Percentiles rank a stretch among this genome's conserved stretches.
Conservation (phyloP, 2,329 filamentous ascomycete species). For the Lachnellula occidentalis region DNA sequence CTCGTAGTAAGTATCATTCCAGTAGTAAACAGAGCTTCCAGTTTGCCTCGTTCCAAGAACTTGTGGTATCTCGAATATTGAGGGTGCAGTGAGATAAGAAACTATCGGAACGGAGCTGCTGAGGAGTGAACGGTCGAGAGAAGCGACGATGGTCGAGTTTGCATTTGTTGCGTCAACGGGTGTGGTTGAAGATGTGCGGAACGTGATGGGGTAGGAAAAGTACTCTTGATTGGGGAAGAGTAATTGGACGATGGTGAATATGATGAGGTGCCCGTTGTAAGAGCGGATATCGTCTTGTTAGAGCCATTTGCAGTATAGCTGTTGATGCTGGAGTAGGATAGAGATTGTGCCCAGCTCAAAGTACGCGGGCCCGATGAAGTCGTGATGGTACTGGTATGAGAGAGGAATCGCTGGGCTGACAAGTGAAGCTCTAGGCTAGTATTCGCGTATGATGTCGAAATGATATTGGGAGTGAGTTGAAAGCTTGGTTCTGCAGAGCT, state of each 20-base stretch:
- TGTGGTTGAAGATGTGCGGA: slow-evolving; percentile 9
- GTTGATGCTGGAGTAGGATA: slow-evolving; percentile 18
- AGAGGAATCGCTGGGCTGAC: slow-evolving; percentile 10
- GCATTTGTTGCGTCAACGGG: slow-evolving; percentile 7
- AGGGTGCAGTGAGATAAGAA: slow-evolving; percentile 16
- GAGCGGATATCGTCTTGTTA: slow-evolving; percentile 18
- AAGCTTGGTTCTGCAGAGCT: slow-evolving; percentile 5
- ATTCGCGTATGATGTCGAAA: slow-evolving; percentile 2
- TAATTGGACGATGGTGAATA: slow-evolving; percentile 6
- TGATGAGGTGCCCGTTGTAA: slow-evolving; percentile 10
- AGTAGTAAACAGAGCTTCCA: slow-evolving; percentile 19
- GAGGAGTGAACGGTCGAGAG: slow-evolving; percentile 14
- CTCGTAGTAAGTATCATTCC: slow-evolving; percentile 24
- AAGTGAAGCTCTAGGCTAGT: slow-evolving; percentile 12
- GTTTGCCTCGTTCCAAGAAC: slow-evolving; percentile 14
- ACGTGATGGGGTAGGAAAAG: slow-evolving; percentile 17
- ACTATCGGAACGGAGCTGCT: slow-evolving; percentile 11
- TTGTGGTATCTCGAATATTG: neutral
- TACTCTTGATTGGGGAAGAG: slow-evolving; percentile 5
- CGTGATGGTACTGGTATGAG: slow-evolving; percentile 15
- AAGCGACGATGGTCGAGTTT: slow-evolving; percentile 14
- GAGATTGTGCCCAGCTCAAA: slow-evolving; percentile 16
- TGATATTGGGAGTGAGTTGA: slow-evolving; percentile 9
- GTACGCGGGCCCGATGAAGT: slow-evolving; percentile 16
- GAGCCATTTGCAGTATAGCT: slow-evolving; percentile 14